Evolutionary conservation across 345 rosid species (phyloP).

Genomic region (Trapa bicornis): DNA sequence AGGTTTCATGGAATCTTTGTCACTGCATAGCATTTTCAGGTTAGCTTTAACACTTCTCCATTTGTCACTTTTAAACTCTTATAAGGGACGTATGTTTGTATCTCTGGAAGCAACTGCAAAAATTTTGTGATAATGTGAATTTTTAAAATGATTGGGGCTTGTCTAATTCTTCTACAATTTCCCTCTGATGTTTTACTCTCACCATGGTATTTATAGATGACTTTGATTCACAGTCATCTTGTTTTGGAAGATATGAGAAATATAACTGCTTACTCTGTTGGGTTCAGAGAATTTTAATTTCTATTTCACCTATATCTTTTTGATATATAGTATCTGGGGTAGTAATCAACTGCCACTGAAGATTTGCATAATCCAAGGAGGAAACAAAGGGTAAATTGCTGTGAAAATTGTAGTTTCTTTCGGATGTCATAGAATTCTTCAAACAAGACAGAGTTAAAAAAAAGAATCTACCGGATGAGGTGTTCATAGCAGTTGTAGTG

Average conservation of each 20-base stretch:
- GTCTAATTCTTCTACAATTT: too few relatives aligned
- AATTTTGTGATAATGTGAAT: too few relatives aligned
- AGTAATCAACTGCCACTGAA: background rate
- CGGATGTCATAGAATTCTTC: background rate
- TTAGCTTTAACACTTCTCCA: slow-evolving; percentile 17
- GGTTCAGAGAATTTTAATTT: too few relatives aligned
- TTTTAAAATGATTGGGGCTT: too few relatives aligned
- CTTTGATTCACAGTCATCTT: too few relatives aligned
- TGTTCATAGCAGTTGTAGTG: background rate
- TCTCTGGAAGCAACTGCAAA: background rate
- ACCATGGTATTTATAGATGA: too few relatives aligned
- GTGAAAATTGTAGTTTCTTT: background rate
- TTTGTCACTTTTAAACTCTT: background rate
- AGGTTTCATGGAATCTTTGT: slow-evolving; percentile 34
- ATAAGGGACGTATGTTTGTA: background rate
- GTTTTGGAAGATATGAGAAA: too few relatives aligned
- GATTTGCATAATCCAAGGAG: background rate
- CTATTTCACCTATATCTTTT: too few relatives aligned
- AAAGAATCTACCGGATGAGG: background rate
- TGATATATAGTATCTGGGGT: too few relatives aligned
- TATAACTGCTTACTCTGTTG: too few relatives aligned
- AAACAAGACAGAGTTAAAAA: background rate
- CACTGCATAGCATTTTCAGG: slow-evolving; percentile 46
- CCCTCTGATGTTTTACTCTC: too few relatives aligned
- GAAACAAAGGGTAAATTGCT: background rate